Conservation (phyloP, 495 filamentous ascomycete species). For the Recurvomyces mirabilis region DNA sequence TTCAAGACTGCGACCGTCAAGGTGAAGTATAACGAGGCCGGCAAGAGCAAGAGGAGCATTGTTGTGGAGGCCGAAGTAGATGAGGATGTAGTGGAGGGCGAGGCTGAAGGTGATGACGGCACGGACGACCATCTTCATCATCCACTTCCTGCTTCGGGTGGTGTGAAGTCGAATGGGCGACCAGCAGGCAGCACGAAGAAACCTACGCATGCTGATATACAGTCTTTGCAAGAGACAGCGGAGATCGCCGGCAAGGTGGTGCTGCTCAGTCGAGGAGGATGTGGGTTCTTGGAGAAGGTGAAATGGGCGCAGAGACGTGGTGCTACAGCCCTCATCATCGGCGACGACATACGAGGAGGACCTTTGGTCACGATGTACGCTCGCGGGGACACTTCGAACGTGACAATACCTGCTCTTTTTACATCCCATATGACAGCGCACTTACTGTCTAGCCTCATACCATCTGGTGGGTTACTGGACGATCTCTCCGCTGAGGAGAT, state of each 20-base stretch:
- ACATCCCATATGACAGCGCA: slow-evolving; percentile 92
- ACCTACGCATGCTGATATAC: slow-evolving; percentile 74
- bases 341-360: slow-evolving; percentile 80
- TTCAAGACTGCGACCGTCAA: not conserved
- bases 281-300: slow-evolving; percentile 93
- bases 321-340: slow-evolving; percentile 80
- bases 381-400: slow-evolving; percentile 81
- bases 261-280: slow-evolving; percentile 80
- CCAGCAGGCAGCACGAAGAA: slow-evolving; percentile 30
- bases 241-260: slow-evolving; percentile 92
- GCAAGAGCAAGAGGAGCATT: slow-evolving; percentile 5
- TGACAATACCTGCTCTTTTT: slow-evolving; percentile 88
- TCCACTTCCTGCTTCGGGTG: slow-evolving; percentile 41
- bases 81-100: not conserved
- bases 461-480: slow-evolving; percentile 50
- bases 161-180: slow-evolving; percentile 29
- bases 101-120: slow-evolving; percentile 51
- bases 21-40: slow-evolving; percentile 3
- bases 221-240: slow-evolving; percentile 84
- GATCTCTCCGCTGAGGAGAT: slow-evolving; percentile 40
- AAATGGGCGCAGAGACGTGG: slow-evolving; percentile 92
- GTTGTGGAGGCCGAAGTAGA: slow-evolving; percentile 7
- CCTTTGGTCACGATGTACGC: slow-evolving; percentile 93
- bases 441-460: slow-evolving; percentile 79
- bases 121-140: slow-evolving; percentile 88